These are phyloP conservation scores for Aristolochia contorta DNA, from an alignment of 164 flowering plant species.

Conservation along the genomic window DNA sequence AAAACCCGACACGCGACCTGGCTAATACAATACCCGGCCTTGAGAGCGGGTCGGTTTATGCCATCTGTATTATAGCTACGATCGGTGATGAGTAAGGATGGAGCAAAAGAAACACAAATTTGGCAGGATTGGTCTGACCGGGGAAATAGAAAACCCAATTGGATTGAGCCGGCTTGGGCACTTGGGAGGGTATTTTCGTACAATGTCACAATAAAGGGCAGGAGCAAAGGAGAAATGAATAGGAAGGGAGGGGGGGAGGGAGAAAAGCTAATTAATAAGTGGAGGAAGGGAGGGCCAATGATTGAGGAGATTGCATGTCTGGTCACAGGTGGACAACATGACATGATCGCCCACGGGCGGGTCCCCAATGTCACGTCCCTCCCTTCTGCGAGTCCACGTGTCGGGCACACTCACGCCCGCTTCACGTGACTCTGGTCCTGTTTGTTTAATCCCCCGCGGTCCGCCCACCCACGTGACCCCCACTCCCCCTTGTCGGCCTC, in stretches of 20 bases:
- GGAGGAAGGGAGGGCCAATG: constrained; percentile 26
- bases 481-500: constrained; percentile 6
- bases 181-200: not conserved
- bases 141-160: too few relatives aligned
- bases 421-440: constrained; percentile 48
- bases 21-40: too few relatives aligned
- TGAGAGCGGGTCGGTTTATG: too few relatives aligned
- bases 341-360: constrained; percentile 24
- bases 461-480: constrained; percentile 9
- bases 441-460: not conserved
- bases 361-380: constrained; percentile 16
- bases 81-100: too few relatives aligned
- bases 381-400: constrained; percentile 26
- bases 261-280: not conserved
- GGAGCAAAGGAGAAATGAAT: not conserved
- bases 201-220: not conserved
- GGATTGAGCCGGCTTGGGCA: too few relatives aligned
- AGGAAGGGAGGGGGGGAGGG: not conserved
- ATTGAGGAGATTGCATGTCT: constrained; percentile 51
- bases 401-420: constrained; percentile 31
- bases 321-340: constrained; percentile 38
- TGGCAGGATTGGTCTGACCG: too few relatives aligned
- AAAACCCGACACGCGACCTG: too few relatives aligned
- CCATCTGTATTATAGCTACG: too few relatives aligned
- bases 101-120: too few relatives aligned